Base-by-base conservation (phyloP, 2,329 filamentous ascomycete genomes). In the Alternaria brassicae region DNA sequence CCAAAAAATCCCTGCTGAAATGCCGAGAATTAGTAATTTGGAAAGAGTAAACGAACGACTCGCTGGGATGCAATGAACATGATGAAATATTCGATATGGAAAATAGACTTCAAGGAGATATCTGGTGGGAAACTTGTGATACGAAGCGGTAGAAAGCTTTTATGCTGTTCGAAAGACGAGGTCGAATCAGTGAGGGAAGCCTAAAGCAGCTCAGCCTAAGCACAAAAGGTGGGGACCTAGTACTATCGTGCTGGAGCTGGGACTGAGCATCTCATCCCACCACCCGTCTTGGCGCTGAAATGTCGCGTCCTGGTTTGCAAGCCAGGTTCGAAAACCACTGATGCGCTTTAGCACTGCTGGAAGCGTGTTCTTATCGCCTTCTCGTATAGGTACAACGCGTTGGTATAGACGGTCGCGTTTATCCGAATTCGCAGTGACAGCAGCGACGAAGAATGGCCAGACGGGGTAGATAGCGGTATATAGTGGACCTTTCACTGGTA, bases 261-360 rank as follows among this genome's bases (percentile, higher is more conserved):
- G 72, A 40, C 64, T 61, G 4, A 76, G 56, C 73, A 76, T 76
- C 55, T 75, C 72, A 23, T 75, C 72, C 73, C 73, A 75, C 73
- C 73, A 76, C 17, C 72, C 67, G 7, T 73, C 65, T 23, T 65
- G 62, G 27, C 61, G 60, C 23, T 64, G 66, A 21, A 61, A 62
- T 2, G 42, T 52, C 1, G 63, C n/a, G n/a, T 74, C 72, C 44
- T 74, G 72, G 6, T 67, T 69, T 1, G 70, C 72, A 19, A 76
- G 67, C 71, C 73, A 76, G 23, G 70, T 65, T 1, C 72, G 62
- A 57, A 74, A 47, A 17, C 71, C 69, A 13, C 70, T 73, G 6
- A 76, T 58, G 32, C 73, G 72, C 58, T 67, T 68, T 36, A 76
- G 60, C 21, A 76, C 72, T 5, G 71, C 65, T 4, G 71, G 67